Percentiles rank a stretch among this genome's conserved stretches.
phyloP scores from a whole-genome alignment of 2,329 filamentous ascomycete species.

The Colletotrichum incanum region DNA sequence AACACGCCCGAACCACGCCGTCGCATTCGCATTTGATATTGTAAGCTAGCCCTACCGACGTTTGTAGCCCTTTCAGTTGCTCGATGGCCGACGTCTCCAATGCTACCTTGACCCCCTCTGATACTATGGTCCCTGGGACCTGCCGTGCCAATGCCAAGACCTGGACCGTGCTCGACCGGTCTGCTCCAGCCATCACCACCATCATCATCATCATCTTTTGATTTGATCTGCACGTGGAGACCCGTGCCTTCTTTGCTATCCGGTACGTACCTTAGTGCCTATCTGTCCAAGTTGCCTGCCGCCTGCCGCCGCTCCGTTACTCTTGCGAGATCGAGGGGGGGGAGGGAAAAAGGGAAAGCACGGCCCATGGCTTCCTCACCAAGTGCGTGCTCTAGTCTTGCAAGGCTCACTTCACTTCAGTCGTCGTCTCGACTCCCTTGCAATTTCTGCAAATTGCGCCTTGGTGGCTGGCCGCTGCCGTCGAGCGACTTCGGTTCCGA shows the following conservation, averaged over 20 bases:
- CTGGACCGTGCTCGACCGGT: conserved; percentile 1
- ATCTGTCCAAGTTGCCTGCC: background rate
- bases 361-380: background rate
- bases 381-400: background rate
- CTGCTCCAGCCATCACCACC: background rate
- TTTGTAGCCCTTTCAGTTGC: background rate
- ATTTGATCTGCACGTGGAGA: conserved; percentile 1
- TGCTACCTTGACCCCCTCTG: background rate
- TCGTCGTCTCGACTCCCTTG: background rate
- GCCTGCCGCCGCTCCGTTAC: background rate
- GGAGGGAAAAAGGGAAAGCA: background rate
- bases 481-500: background rate
- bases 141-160: background rate
- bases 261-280: background rate
- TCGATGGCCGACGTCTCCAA: background rate
- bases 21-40: background rate
- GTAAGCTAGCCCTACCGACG: background rate
- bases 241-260: background rate
- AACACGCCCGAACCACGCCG: background rate
- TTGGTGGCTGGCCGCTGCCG: background rate
- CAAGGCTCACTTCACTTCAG: background rate
- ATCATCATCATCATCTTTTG: no score
- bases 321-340: background rate
- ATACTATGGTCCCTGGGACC: background rate
- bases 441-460: conserved; percentile 1